These are phyloP conservation scores for Elsinoe necatrix DNA, from an alignment of 2,329 filamentous ascomycete genomes.

Conservation along the genomic window DNA sequence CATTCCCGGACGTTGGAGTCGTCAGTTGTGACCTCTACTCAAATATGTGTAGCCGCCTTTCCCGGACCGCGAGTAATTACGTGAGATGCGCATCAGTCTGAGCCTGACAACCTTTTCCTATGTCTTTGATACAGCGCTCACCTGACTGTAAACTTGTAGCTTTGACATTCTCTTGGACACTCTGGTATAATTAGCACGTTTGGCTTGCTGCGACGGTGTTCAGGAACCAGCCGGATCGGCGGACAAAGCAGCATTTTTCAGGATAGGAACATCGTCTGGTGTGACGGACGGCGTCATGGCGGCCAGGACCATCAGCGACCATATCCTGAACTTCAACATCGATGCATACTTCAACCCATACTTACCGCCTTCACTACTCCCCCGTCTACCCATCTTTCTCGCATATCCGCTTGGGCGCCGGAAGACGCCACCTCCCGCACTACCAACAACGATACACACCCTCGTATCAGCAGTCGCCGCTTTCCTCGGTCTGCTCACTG, in stretches of 20 bases:
- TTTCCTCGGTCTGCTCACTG: conserved; percentile 36
- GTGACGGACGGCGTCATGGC: neutral
- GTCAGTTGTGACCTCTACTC: neutral
- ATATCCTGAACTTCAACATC: conserved; percentile 55
- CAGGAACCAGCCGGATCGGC: no score
- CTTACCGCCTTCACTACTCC: conserved; percentile 57
- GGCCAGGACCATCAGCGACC: neutral
- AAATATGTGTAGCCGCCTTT: conserved; percentile 2
- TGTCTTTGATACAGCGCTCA: neutral
- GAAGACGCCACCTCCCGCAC: conserved; percentile 30
- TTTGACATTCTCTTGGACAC: neutral
- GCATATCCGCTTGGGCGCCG: conserved; percentile 55
- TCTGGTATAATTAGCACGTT: no score
- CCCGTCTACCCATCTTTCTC: conserved; percentile 55
- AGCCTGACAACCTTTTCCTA: neutral
- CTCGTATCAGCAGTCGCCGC: conserved; percentile 38
- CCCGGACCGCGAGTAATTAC: neutral
- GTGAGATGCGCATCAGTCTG: conserved; percentile 6
- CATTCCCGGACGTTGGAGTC: conserved; percentile 4
- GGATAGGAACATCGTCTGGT: neutral
- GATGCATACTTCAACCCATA: conserved; percentile 67
- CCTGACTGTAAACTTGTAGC: neutral
- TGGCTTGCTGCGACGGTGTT: no score
- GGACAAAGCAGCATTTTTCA: no score
- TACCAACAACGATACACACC: conserved; percentile 35